Evolutionary conservation across 495 filamentous ascomycete genomes (phyloP).

Genomic region (Penicillium cataractarum): DNA sequence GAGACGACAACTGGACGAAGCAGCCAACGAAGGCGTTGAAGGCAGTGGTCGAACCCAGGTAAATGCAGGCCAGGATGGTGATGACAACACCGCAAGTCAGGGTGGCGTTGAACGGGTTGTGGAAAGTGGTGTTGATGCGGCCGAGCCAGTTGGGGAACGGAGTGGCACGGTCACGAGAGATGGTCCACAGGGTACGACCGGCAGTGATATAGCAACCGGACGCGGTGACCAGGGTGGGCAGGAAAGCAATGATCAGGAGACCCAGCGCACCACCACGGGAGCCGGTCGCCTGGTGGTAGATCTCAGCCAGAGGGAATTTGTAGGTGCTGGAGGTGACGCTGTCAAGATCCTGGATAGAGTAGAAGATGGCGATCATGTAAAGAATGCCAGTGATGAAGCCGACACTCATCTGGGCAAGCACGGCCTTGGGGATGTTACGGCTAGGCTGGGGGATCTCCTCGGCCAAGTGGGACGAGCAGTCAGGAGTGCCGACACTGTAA

Average conservation of each 20-base stretch:
- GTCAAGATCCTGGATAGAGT: conserved; percentile 49
- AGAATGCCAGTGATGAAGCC: conserved; percentile 53
- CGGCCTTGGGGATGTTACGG: conserved; percentile 54
- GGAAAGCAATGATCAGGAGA: conserved; percentile 66
- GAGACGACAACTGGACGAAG: conserved; percentile 68
- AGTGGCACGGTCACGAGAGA: conserved; percentile 70
- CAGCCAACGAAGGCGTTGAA: conserved; percentile 78
- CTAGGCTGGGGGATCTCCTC: conserved; percentile 73
- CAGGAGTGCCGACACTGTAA: conserved; percentile 81
- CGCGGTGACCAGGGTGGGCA: conserved; percentile 62
- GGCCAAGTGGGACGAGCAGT: conserved; percentile 74
- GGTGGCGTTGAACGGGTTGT: conserved; percentile 71
- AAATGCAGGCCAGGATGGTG: conserved; percentile 73
- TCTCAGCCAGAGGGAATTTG: conserved; percentile 73
- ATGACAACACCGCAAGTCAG: conserved; percentile 61
- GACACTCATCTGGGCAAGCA: conserved; percentile 52
- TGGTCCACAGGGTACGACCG: conserved; percentile 84
- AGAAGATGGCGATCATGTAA: conserved; percentile 58
- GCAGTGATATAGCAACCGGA: conserved; percentile 74
- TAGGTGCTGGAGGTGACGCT: conserved; percentile 45
- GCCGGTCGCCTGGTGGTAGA: conserved; percentile 79
- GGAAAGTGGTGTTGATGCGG: conserved; percentile 46
- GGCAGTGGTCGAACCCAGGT: conserved; percentile 70
- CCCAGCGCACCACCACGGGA: conserved; percentile 60
- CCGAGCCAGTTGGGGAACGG: conserved; percentile 47